Base-by-base conservation (phyloP, 139 green algal genomes). In the Parachlorella kessleri region DNA sequence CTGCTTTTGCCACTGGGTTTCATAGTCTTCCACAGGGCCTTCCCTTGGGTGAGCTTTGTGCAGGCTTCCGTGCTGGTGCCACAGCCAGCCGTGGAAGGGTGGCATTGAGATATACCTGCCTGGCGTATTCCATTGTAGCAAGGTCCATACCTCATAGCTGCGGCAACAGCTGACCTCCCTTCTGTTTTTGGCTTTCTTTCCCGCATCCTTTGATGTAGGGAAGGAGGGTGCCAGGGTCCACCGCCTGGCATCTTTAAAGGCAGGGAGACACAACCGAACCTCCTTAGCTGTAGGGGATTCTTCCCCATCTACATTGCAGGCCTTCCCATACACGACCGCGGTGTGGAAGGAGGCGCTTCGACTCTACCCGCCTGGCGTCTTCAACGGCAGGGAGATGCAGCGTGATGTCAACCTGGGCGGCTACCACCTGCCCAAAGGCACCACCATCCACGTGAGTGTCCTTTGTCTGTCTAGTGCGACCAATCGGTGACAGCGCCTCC, bases 331-430 rank as follows among this genome's bases (percentile, higher is more conserved):
- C 73, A 69, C 83, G 4, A 77, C 83, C n/a, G 90, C 86, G 0
- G 81, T 91, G 3, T 70, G 92, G 48, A 83, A 83, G 7, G 90
- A 94, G 79, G 66, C 81, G 5, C 55, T 94, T 65, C 81, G 90
- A 4, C 67, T 93, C 36, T 88, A 83, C 73, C 86, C 88, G 1
- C 90, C 90, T 28, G 48, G 48, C 14, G 21, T 18, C 14, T 18
- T 59, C 21, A 59, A 28, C 48, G 48, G 48, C 48, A 59, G 48
- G 48, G 48, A 59, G 48, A 18, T 59, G 48, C 48, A 14, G 21
- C 48, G 21, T 14, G 14, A 14, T 28, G 14, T 59, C 21, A 59
- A 14, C 21, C 48, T 59, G 14, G 48, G 48, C 14, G 48, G 48
- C 48, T 18, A 59, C 21, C 48, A 28, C 14, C 21, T 59, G 48